Evolutionary conservation across 2,329 filamentous ascomycete species (phyloP).

Genomic region (Exophiala viscosa): DNA sequence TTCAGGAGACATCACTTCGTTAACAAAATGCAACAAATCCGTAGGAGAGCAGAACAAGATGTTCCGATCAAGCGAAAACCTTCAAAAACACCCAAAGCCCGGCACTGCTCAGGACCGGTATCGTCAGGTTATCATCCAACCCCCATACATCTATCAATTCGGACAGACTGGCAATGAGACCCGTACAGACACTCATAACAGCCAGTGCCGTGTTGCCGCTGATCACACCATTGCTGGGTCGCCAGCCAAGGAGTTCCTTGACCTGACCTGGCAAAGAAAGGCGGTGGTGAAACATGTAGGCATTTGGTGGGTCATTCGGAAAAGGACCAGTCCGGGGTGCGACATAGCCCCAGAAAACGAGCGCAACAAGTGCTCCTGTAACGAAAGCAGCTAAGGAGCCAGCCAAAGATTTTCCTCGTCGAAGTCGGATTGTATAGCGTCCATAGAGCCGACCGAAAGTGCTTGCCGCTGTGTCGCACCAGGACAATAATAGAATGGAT

Average conservation of each 20-base stretch:
- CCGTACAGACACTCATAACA: constrained; percentile 79
- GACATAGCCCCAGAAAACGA: constrained; percentile 82
- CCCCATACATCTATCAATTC: constrained; percentile 89
- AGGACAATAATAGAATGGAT: constrained; percentile 83
- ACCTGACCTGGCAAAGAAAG: constrained; percentile 65
- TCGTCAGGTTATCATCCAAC: constrained; percentile 97
- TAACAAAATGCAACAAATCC: not conserved
- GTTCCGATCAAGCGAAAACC: constrained; percentile 58
- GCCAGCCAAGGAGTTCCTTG: constrained; percentile 60
- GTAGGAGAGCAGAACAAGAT: not conserved
- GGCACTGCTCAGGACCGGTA: constrained; percentile 82
- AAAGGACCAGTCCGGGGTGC: constrained; percentile 66
- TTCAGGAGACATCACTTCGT: not conserved
- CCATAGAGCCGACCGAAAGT: constrained; percentile 91
- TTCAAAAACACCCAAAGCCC: constrained; percentile 91
- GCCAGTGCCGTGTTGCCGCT: constrained; percentile 70
- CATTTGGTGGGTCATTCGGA: constrained; percentile 58
- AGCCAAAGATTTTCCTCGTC: constrained; percentile 85
- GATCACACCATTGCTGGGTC: constrained; percentile 57
- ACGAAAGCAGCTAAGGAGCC: constrained; percentile 80
- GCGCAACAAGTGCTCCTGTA: constrained; percentile 77
- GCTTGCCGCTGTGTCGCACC: constrained; percentile 96
- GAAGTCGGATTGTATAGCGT: constrained; percentile 78
- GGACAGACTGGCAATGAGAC: constrained; percentile 81
- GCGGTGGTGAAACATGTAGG: constrained; percentile 75